These are phyloP conservation scores for Arxiozyma telluris DNA, from an alignment of 1,139 yeast genomes.

Conservation along the genomic window DNA sequence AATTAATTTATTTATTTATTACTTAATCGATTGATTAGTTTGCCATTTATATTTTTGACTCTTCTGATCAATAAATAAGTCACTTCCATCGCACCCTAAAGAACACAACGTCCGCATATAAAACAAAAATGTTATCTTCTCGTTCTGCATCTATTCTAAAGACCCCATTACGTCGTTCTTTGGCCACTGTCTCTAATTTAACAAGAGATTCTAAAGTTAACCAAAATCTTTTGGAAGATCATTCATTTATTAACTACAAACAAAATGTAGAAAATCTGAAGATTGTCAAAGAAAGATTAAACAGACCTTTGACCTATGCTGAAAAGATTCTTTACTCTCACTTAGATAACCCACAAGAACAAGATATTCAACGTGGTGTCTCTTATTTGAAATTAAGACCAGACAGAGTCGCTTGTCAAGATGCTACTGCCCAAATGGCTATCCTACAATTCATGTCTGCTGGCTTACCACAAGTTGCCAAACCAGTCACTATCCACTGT, in stretches of 20 bases:
- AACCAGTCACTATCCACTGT: conserved; percentile 97
- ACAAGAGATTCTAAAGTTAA: conserved; percentile 87
- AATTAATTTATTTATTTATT: not conserved
- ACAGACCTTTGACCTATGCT: conserved; percentile 84
- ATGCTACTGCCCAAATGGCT: conserved; percentile 99
- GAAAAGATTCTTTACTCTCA: conserved; percentile 96
- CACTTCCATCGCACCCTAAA: not conserved
- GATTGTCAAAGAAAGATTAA: conserved; percentile 52
- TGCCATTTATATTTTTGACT: too few species aligned
- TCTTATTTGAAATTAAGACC: conserved; percentile 96
- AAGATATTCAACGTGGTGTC: conserved; percentile 92
- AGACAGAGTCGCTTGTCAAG: conserved; percentile 99
- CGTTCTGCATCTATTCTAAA: conserved; percentile 27
- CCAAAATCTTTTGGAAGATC: conserved; percentile 84
- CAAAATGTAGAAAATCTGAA: conserved; percentile 61
- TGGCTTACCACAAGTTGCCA: conserved; percentile 86
- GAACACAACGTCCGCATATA: not conserved
- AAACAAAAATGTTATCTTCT: conserved; percentile 33
- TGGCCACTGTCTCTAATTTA: conserved; percentile 58
- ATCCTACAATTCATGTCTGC: conserved; percentile 97
- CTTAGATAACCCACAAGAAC: conserved; percentile 90
- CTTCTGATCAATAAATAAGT: too few species aligned
- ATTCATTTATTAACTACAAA: conserved; percentile 73
- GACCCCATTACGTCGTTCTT: conserved; percentile 42
- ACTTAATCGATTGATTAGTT: too few species aligned